phyloP scores from a whole-genome alignment of 192 early-diverging fungal species.

The Coemansia sp. region DNA sequence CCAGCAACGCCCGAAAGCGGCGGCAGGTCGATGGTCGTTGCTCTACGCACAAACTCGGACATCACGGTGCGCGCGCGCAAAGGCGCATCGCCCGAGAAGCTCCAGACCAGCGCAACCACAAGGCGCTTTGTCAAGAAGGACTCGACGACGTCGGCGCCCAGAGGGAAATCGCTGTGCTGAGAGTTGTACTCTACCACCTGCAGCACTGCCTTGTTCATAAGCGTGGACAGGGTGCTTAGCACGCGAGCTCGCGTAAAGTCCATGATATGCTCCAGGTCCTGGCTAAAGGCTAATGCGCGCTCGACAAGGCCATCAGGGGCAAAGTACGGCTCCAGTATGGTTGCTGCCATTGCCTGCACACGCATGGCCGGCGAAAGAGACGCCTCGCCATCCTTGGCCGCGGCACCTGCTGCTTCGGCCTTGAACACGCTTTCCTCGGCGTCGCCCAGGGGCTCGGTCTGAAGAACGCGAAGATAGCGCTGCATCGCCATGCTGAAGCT shows the following conservation, averaged over 20 bases:
- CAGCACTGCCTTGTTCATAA: slow-evolving; percentile 85
- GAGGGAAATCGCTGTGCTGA: slow-evolving; percentile 93
- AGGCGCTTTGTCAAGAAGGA: slow-evolving; percentile 82
- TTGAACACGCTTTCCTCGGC: slow-evolving; percentile 65
- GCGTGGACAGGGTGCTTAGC: slow-evolving; percentile 83
- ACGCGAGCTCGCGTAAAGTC: slow-evolving; percentile 90
- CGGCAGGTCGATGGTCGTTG: slow-evolving; percentile 77
- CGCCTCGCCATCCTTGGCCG: slow-evolving; percentile 39
- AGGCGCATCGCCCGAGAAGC: slow-evolving; percentile 89
- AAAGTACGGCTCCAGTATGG: slow-evolving; percentile 72
- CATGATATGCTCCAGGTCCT: slow-evolving; percentile 92
- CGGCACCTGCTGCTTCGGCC: slow-evolving; percentile 23
- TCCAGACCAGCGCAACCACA: slow-evolving; percentile 85
- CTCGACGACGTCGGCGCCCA: slow-evolving; percentile 76
- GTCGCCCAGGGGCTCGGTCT: slow-evolving; percentile 75
- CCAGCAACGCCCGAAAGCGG: slow-evolving; percentile 24
- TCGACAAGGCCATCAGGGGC: slow-evolving; percentile 74
- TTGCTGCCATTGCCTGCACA: slow-evolving; percentile 77
- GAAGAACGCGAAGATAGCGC: slow-evolving; percentile 82
- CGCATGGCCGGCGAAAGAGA: slow-evolving; percentile 62
- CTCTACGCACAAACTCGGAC: slow-evolving; percentile 78
- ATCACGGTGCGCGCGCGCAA: slow-evolving; percentile 70
- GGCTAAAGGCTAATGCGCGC: slow-evolving; percentile 69
- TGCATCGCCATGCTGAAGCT: slow-evolving; percentile 73
- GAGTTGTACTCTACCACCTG: slow-evolving; percentile 87